phyloP scores from a whole-genome alignment of 176 grass and related monocot species.

The Oryza officinalis region DNA sequence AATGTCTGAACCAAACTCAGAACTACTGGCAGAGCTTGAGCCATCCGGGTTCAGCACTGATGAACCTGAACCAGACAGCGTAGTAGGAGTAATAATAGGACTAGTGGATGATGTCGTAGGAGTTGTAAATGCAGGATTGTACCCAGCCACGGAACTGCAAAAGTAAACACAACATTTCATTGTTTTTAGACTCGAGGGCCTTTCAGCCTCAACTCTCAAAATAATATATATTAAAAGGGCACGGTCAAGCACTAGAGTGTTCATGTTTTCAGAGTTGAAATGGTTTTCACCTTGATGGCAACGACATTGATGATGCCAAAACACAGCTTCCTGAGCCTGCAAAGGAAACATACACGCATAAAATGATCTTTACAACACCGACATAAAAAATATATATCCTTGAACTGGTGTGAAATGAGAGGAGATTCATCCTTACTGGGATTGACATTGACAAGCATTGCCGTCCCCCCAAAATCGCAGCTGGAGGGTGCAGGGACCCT shows the following conservation, averaged over 20 bases:
- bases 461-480: constrained; percentile 70
- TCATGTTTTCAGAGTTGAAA: constrained; percentile 15
- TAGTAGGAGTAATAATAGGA: constrained; percentile 20
- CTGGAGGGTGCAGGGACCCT: constrained; percentile 64
- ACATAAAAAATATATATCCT: neutral
- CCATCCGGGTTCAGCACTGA: constrained; percentile 55
- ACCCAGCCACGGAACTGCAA: constrained; percentile 53
- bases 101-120: constrained; percentile 31
- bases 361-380: constrained; percentile 19
- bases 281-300: constrained; percentile 45
- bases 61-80: constrained; percentile 43
- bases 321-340: constrained; percentile 64
- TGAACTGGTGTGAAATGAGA: neutral
- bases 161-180: neutral
- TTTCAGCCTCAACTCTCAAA: too few species aligned
- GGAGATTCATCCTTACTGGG: constrained; percentile 55
- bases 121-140: constrained; percentile 40
- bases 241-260: neutral
- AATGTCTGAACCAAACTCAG: constrained; percentile 44
- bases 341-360: neutral
- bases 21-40: constrained; percentile 26
- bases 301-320: constrained; percentile 36
- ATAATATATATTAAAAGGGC: neutral
- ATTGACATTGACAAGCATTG: constrained; percentile 66
- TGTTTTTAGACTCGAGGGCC: neutral